A percentile compares a stretch with the other conserved stretches of the same genome.
phyloP scores from a whole-genome alignment of 1,139 yeast genomes.

The Nakaseomyces uthaithaninus region DNA sequence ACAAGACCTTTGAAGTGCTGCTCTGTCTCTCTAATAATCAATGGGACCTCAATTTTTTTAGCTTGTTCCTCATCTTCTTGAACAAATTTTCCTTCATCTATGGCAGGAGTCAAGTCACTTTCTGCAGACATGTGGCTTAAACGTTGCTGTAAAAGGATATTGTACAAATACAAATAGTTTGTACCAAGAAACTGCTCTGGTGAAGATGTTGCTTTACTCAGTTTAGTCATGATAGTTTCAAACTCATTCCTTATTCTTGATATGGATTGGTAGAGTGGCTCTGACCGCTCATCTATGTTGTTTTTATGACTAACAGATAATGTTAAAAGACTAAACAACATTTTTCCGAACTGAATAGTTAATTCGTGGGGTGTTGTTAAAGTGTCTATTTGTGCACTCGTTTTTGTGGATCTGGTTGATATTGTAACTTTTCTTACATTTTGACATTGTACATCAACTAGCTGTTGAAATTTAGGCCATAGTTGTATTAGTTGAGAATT shows the following conservation, averaged over 20 bases:
- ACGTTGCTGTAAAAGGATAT: conserved; percentile 24
- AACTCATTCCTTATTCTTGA: conserved; percentile 66
- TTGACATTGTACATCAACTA: conserved; percentile 72
- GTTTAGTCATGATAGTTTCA: conserved; percentile 67
- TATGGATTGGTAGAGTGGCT: conserved; percentile 67
- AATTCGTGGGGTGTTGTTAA: conserved; percentile 50
- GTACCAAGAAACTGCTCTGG: conserved; percentile 68
- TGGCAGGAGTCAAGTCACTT: background rate
- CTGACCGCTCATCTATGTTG: conserved; percentile 38
- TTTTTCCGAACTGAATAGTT: conserved; percentile 74
- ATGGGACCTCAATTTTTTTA: conserved; percentile 13
- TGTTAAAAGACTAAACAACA: conserved; percentile 63
- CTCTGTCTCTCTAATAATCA: conserved; percentile 27
- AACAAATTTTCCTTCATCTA: conserved; percentile 3
- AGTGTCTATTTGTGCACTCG: conserved; percentile 25
- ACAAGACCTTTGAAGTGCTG: conserved; percentile 25
- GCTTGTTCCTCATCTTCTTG: conserved; percentile 6
- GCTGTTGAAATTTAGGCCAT: conserved; percentile 81
- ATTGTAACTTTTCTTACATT: conserved; percentile 43
- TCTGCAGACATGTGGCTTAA: conserved; percentile 3
- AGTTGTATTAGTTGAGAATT: conserved; percentile 56
- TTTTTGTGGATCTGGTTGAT: conserved; percentile 20
- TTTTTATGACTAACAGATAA: conserved; percentile 37
- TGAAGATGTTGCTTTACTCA: conserved; percentile 46
- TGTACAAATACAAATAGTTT: conserved; percentile 44